Conservation (phyloP, 1,284 basidiomycete species). For the Rhodotorula sp. region DNA sequence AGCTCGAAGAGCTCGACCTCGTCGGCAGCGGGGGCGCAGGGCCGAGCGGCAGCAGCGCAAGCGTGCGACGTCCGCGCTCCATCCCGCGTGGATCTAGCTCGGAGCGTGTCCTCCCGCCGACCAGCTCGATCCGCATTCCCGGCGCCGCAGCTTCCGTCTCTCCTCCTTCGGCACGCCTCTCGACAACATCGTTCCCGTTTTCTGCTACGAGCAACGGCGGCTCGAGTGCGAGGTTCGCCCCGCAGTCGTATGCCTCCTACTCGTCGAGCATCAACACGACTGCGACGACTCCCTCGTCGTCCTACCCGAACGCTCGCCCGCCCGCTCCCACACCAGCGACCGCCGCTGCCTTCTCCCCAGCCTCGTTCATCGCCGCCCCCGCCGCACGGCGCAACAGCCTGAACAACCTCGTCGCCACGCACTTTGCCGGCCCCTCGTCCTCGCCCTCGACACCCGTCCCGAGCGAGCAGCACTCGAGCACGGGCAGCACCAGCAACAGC, state of each 20-base stretch:
- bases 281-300: conserved; percentile 24
- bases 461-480: background rate
- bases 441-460: background rate
- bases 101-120: background rate
- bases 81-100: background rate
- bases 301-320: conserved; percentile 22
- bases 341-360: conserved; percentile 13
- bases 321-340: conserved; percentile 23
- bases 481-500: background rate
- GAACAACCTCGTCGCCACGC: conserved; percentile 3
- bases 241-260: conserved; percentile 18
- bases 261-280: conserved; percentile 31
- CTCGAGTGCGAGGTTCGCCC: background rate
- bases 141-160: conserved; percentile 26
- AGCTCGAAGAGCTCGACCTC: conserved; percentile 30
- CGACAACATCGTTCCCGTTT: conserved; percentile 14
- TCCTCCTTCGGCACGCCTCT: conserved; percentile 15
- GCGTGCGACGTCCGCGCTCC: background rate
- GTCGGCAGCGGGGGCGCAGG: background rate
- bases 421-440: background rate
- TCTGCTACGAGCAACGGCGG: background rate
- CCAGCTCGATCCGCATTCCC: conserved; percentile 28
- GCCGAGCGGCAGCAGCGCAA: background rate
- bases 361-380: background rate
- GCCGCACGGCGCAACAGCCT: conserved; percentile 5